Evolutionary conservation across 257 asterid species (phyloP).

Genomic region (Capsicum baccatum): DNA sequence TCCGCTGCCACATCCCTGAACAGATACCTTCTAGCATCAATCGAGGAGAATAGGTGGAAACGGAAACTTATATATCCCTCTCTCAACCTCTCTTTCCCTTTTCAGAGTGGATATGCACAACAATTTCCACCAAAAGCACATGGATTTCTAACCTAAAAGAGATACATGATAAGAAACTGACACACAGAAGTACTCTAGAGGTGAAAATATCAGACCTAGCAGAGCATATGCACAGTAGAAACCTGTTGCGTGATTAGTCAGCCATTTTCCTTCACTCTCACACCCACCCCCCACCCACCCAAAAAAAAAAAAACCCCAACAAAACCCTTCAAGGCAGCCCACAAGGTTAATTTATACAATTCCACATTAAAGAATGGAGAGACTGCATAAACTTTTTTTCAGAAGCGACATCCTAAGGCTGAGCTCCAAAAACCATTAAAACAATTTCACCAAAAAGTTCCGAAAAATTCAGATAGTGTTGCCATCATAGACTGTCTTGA

Average conservation of each 20-base stretch:
- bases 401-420: not conserved
- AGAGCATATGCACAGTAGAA: not conserved
- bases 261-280: not conserved
- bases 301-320: no score
- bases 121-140: not conserved
- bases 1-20: not conserved
- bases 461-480: not conserved
- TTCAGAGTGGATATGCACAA: not conserved
- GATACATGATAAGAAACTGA: not conserved
- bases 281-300: not conserved
- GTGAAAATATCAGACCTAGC: not conserved
- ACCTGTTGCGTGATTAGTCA: not conserved
- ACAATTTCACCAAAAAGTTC: conserved; percentile 16
- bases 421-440: not conserved
- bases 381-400: not conserved
- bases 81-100: not conserved
- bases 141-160: not conserved
- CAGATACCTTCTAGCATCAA: not conserved
- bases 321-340: not conserved
- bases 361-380: not conserved
- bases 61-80: not conserved
- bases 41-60: not conserved
- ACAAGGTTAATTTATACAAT: not conserved
- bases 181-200: conserved; percentile 3
- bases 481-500: not conserved